Evolutionary conservation across 306 rosid species (phyloP), one percentile per base, ranked within the genome.

Genomic region (Alnus glutinosa): DNA sequence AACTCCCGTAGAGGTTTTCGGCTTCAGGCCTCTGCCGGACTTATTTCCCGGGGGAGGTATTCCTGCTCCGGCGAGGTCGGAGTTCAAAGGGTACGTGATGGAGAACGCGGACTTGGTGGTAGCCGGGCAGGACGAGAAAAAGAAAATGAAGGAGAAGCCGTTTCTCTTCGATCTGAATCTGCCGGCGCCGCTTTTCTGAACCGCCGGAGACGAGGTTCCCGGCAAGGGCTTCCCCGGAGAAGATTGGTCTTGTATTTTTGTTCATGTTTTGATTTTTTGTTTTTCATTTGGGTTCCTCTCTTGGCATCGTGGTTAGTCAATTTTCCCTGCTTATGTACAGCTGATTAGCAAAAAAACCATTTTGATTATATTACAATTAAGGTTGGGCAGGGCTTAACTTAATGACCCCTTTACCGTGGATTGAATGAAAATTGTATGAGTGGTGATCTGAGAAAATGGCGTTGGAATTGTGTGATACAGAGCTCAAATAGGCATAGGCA

Each of bases 101-200:
- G 93, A 91, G 87, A 87, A 79, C 55, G 85, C 86, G 77, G 85
- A 78, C 3, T 72, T 71, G 37, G 85, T 84, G 71, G 78, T 85
- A 80, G 77, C n/a, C 63, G 75, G 75, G 69, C 82, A 87, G 14
- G 87, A 83, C 82, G 48, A 78, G 55, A 71, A 37, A 69, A 51
- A 64, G 78, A 57, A 64, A 34, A 82, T 58, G 10, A 74, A 54
- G 77, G 86, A 91, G 84, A 82, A 83, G 30, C 89, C 93, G 11
- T 82, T 89, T 0, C 32, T 82, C 79, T 73, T 91, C 34, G 96
- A 91, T 81, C 92, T 91, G 54, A 91, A 91, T 77, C 79, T 70
- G 32, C 93, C 93, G 70, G 90, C 96, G 72, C 92, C 93, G 14
- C 80, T 81, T 7, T 75, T 76, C 73, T 91, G 83, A 89, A 16